Evolutionary conservation across 352 stramenopile species (phyloP), one percentile per base, ranked within the genome.

Genomic region (Globisporangium carolinianum): DNA sequence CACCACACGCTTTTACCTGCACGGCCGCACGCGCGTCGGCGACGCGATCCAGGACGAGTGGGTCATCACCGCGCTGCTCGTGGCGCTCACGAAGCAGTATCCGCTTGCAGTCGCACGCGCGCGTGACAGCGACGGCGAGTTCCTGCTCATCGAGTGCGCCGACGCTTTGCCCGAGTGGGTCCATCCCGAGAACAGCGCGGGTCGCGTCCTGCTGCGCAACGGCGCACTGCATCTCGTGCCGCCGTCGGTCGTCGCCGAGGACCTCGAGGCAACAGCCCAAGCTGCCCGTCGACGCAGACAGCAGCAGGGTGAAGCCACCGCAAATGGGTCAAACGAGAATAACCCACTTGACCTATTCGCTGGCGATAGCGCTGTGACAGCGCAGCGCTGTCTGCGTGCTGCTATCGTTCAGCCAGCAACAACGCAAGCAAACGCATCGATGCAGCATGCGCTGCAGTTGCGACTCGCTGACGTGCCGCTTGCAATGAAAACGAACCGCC

Each of bases 101-200:
- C 55, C 61, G 35, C 50, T 67, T 18, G 58, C 86, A 14, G 51
- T 86, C 9, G 66, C 72, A 24, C 62, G 72, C 8, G 56, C 86
- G 6, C 60, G 35, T 5, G 82, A 90, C 61, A 59, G 66, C 4
- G 82, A 90, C 61, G 82, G 82, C 39, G 75, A 92, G 59, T 90
- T 92, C 61, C 55, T 92, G 39, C 71, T 92, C 55, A 88, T 92
- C 60, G 79, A 90, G 63, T 77, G 71, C 36, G 82, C 82, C n/a
- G 74, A 90, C 41, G 62, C 62, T 42, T 63, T 92, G 17, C 82
- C 79, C 4, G 64, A 83, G 39, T 90, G 82, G 82, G 69, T 87
- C 49, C 73, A 73, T 7, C 82, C 82, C 1, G 75, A 89, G 53
- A 72, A 68, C 60, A 83, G 65, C 47, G 67, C 70, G 39, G 63